Conservation (phyloP, 129 eudicot genomes). For the Flaveria linearis region DNA sequence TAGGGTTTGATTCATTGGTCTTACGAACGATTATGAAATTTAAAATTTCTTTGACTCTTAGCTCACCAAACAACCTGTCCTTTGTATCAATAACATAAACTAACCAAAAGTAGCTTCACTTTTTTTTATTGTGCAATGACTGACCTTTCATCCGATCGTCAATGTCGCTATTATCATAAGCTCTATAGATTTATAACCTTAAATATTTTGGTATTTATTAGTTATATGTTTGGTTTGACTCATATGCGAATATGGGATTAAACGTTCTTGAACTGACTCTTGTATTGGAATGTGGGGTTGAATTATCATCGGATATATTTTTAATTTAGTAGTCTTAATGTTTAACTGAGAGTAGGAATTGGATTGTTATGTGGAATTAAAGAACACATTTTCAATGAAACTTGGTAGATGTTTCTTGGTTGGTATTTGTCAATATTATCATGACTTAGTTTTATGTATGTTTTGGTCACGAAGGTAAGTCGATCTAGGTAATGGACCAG, state of each 20-base stretch:
- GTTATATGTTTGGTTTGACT: background rate
- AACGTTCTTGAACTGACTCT: background rate
- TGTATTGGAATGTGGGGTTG: conserved; percentile 25
- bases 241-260: conserved; percentile 14
- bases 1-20: conserved; percentile 16
- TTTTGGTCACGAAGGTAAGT: no score
- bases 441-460: conserved; percentile 22
- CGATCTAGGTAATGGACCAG: no score
- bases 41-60: conserved; percentile 1
- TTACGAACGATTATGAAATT: background rate
- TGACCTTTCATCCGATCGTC: no score
- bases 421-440: conserved; percentile 8
- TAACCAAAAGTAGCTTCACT: background rate
- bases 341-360: background rate
- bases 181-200: background rate
- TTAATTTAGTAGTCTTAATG: conserved; percentile 6
- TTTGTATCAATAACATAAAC: conserved; percentile 5
- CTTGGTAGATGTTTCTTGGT: background rate
- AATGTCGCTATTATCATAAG: background rate
- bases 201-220: conserved; percentile 1
- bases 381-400: conserved; percentile 24
- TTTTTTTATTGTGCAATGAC: background rate
- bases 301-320: background rate
- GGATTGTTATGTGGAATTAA: conserved; percentile 19
- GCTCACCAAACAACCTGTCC: background rate